Evolutionary conservation across 2,329 filamentous ascomycete species (phyloP), one percentile per base, ranked within the genome.

Genomic region (Sphaceloma murrayae): DNA sequence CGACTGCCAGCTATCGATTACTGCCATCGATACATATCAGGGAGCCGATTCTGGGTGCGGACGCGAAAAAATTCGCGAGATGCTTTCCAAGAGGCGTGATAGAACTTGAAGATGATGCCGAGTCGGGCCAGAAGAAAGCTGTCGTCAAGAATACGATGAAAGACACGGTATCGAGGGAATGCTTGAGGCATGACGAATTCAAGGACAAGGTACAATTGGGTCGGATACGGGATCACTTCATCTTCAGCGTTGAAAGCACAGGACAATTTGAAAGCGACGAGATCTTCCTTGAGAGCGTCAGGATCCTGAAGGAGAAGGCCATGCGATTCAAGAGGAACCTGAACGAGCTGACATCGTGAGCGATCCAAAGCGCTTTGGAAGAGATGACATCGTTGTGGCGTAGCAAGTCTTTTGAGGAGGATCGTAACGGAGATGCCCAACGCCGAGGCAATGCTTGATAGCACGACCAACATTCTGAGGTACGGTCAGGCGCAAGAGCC

Each of bases 231-330:
- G 91, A 98, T 62, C 93, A 98, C 67, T 98, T 98, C 64, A 96
- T 98, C 64, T 98, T 91, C 72, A 82, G 79, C 45, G 74, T 98
- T 26, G 91, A 98, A 71, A 95, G 88, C 69, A 82, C 86, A 0
- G 93, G 91, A 4, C 91, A 98, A 67, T 94, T 86, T 70, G 81
- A 91, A 48, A 94, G 87, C 59, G 89, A 96, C 56, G 80, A 87
- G 64, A 72, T 98, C 52, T 96, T 98, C 69, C 65, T 98, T 46
- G 87, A 96, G 66, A 80, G 85, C 19, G 75, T 98, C 40, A 83
- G 82, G 66, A 70, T 86, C 54, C 67, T 98, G 50, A 94, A 88
- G 69, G 71, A 77, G 56, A 96, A 96, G 71, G 91, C 85, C 53
- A 68, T 78, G 59, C 73, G 74, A 55, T 71, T 89, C 51, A 80